Evolutionary conservation across 805 yeast species (phyloP).

Genomic region (Candida vartiovaarae): DNA sequence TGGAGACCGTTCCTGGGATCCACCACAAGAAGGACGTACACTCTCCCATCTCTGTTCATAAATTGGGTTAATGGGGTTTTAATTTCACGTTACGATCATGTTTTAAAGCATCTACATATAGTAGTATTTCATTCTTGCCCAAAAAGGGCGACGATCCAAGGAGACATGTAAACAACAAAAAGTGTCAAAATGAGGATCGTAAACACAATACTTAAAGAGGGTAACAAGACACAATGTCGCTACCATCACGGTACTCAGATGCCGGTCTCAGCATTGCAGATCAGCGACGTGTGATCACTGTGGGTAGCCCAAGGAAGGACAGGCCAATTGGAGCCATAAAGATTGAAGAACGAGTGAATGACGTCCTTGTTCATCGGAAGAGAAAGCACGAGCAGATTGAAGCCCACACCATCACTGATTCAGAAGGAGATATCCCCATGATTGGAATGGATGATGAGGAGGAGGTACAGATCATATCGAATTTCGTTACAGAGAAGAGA

Average conservation of each 20-base stretch:
- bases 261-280: constrained; percentile 16
- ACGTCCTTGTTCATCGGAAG: constrained; percentile 4
- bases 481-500: constrained; percentile 28
- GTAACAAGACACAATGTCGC: neutral
- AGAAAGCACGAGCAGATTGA: neutral
- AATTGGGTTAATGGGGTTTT: constrained; percentile 11
- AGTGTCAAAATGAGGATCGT: no score
- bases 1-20: neutral
- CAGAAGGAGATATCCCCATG: constrained; percentile 41
- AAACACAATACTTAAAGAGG: no score
- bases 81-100: constrained; percentile 15
- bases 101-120: neutral
- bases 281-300: constrained; percentile 12
- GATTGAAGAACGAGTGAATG: constrained; percentile 20
- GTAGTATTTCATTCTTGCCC: no score
- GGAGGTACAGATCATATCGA: constrained; percentile 37
- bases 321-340: constrained; percentile 21
- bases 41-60: constrained; percentile 1
- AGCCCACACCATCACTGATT: constrained; percentile 3
- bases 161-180: no score
- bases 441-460: constrained; percentile 38
- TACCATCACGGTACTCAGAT: constrained; percentile 22
- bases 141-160: no score
- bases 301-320: constrained; percentile 11
- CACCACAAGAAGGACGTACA: neutral